Percentiles rank a stretch among this genome's conserved stretches.
Evolutionary conservation across 2,329 filamentous ascomycete species (phyloP).

Genomic region (Escovopsis sp.): DNA sequence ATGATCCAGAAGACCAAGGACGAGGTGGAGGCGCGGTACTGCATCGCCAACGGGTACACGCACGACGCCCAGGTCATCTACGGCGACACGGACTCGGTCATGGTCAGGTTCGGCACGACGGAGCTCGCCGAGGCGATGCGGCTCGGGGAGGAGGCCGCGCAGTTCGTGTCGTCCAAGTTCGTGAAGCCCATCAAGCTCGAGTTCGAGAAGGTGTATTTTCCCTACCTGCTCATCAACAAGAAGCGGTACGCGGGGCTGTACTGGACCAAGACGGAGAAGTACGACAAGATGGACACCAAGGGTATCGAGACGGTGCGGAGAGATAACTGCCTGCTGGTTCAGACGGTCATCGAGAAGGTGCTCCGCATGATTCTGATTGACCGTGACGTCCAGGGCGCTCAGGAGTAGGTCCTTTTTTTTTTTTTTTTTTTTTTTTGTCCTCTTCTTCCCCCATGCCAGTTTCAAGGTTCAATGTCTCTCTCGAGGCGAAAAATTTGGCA

Average conservation of each 20-base stretch:
- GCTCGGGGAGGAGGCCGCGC: slow-evolving; percentile 81
- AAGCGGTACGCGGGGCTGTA: slow-evolving; percentile 97
- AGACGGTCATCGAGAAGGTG: slow-evolving; percentile 95
- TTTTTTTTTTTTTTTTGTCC: neutral
- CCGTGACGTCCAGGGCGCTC: slow-evolving; percentile 73
- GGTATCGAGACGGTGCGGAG: slow-evolving; percentile 95
- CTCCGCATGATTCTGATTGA: slow-evolving; percentile 93
- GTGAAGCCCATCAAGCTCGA: slow-evolving; percentile 95
- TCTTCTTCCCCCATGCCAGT: too few species aligned
- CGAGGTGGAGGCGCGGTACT: slow-evolving; percentile 86
- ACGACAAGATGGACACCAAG: slow-evolving; percentile 99
- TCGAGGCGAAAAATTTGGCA: too few species aligned
- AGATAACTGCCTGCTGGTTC: slow-evolving; percentile 91
- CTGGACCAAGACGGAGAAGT: slow-evolving; percentile 89
- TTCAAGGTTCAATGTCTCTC: too few species aligned
- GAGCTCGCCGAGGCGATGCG: slow-evolving; percentile 86
- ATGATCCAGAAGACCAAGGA: slow-evolving; percentile 98
- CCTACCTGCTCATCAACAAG: slow-evolving; percentile 98
- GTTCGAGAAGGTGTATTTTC: slow-evolving; percentile 98
- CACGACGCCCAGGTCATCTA: slow-evolving; percentile 97
- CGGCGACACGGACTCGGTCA: slow-evolving; percentile 97
- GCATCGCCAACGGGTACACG: slow-evolving; percentile 82
- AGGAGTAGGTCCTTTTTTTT: slow-evolving; percentile 54
- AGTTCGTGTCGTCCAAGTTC: slow-evolving; percentile 82
- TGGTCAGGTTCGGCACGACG: slow-evolving; percentile 94